Percentiles rank a stretch among this genome's conserved stretches.
These are phyloP conservation scores for Ustilago lituana DNA, from an alignment of 1,284 basidiomycete species.

Conservation along the genomic window DNA sequence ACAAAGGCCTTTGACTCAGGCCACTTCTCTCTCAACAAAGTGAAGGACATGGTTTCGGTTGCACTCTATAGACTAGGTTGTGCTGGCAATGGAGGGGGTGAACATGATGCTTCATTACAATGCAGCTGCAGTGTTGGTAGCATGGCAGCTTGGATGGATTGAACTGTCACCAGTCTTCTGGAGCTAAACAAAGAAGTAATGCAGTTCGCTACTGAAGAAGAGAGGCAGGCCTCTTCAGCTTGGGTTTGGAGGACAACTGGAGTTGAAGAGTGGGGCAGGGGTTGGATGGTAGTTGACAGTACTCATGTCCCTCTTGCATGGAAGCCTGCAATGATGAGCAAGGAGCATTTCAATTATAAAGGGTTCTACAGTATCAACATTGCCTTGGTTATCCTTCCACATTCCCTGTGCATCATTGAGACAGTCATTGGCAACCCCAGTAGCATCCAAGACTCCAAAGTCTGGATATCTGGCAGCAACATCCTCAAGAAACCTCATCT, in stretches of 20 bases:
- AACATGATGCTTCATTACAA: too few species aligned
- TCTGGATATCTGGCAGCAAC: slow-evolving; percentile 4
- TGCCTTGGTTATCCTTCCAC: slow-evolving; percentile 2
- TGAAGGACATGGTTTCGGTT: background rate
- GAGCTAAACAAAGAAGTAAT: too few species aligned
- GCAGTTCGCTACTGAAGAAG: too few species aligned
- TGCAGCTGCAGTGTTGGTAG: too few species aligned
- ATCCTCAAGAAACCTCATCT: slow-evolving; percentile 8
- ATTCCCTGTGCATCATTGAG: slow-evolving; percentile 8
- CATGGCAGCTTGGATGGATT: too few species aligned
- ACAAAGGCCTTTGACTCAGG: background rate
- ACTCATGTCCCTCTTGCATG: background rate
- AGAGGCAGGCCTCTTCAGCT: background rate
- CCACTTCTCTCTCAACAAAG: background rate
- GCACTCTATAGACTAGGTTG: background rate
- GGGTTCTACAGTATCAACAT: slow-evolving; percentile 4
- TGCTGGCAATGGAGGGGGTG: background rate
- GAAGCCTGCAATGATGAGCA: background rate
- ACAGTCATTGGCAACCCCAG: slow-evolving; percentile 3
- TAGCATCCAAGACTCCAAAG: slow-evolving; percentile 6
- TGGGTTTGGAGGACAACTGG: background rate
- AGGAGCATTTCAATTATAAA: slow-evolving; percentile 3
- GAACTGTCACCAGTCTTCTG: too few species aligned
- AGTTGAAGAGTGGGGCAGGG: background rate
- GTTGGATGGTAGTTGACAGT: background rate